These are phyloP conservation scores for Mucor indicus DNA, from an alignment of 371 early-diverging fungal species.

Conservation along the genomic window DNA sequence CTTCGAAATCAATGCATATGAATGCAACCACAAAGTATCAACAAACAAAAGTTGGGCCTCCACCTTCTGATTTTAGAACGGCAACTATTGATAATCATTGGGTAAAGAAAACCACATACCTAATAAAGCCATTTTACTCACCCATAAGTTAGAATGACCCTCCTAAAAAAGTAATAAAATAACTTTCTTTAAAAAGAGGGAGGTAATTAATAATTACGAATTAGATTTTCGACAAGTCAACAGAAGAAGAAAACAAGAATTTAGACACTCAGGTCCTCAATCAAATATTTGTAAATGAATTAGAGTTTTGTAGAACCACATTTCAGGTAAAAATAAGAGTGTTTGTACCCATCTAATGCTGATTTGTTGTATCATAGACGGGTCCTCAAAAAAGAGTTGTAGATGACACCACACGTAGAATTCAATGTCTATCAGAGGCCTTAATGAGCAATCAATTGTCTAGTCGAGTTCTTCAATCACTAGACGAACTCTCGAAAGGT, in stretches of 20 bases:
- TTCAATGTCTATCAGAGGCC: conserved; percentile 49
- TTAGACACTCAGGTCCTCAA: conserved; percentile 2
- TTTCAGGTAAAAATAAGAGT: conserved; percentile 8
- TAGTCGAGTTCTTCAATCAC: conserved; percentile 36
- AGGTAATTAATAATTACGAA: conserved; percentile 18
- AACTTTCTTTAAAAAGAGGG: not conserved
- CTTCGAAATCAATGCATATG: too few species aligned
- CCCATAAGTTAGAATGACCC: conserved; percentile 37
- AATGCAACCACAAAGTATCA: too few species aligned
- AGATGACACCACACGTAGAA: conserved; percentile 59
- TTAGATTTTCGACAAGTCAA: conserved; percentile 10
- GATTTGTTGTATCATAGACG: conserved; percentile 10
- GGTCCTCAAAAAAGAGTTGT: conserved; percentile 56
- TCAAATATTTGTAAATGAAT: conserved; percentile 2
- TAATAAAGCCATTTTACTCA: not conserved
- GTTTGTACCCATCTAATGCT: not conserved
- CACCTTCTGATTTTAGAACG: conserved; percentile 36
- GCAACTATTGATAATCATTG: conserved; percentile 48
- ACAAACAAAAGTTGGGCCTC: too few species aligned
- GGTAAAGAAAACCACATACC: conserved; percentile 8
- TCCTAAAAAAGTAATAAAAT: conserved; percentile 36
- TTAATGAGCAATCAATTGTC: conserved; percentile 49
- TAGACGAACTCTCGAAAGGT: conserved; percentile 47
- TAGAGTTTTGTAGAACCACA: conserved; percentile 9
- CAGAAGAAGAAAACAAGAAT: conserved; percentile 6